Base-by-base conservation (phyloP, 2,329 filamentous ascomycete species). In the Tolypocladium album region DNA sequence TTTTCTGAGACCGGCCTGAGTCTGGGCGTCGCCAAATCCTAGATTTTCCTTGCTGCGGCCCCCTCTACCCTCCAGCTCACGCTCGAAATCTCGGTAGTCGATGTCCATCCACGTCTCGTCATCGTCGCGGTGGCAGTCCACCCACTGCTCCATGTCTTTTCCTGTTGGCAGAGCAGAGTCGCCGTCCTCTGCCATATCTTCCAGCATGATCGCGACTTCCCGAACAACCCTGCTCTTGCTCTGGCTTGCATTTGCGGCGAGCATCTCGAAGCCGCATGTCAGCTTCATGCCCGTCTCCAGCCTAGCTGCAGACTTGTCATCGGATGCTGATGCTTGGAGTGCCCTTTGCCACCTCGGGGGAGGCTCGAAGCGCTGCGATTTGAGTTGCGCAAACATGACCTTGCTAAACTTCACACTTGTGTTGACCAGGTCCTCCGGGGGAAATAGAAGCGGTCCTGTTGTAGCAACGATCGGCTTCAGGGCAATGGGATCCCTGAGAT, bases 81-180 rank as follows among this genome's bases (percentile, higher is more conserved):
- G 80, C 67, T 97, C 92, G 60, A 99, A 91, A 63, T 97, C 92
- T 22, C 88, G 82, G 65, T 91, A 97, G 69, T 92, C 87, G 60
- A 99, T 95, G 66, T 97, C 87, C 64, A 99, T 79, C 94, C 94
- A 99, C 27, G 83, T 81, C 67, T 97, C 94, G 66, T 92, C 85
- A 62, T 97, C 93, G 57, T 93, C 84, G n/a, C 77, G 80, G 38
- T 78, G 74, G 3, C 70, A 69, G 38, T 79, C 73, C 42, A 81
- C 78, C 93, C 94, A 97, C 2, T 70, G 67, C 34, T 74, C 72
- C 12, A 97, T 90, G n/a, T 93, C 89, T 0, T 78, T 73, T 65
- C 96, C 82, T 0, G 79, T 84, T 0, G 94, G 93, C 0, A 97
- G 76, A 34, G 66, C 66, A 6, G 71, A 67, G 34, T 87, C 84